Base-by-base conservation (phyloP, 257 asterid genomes). In the Ophiorrhiza pumila region DNA sequence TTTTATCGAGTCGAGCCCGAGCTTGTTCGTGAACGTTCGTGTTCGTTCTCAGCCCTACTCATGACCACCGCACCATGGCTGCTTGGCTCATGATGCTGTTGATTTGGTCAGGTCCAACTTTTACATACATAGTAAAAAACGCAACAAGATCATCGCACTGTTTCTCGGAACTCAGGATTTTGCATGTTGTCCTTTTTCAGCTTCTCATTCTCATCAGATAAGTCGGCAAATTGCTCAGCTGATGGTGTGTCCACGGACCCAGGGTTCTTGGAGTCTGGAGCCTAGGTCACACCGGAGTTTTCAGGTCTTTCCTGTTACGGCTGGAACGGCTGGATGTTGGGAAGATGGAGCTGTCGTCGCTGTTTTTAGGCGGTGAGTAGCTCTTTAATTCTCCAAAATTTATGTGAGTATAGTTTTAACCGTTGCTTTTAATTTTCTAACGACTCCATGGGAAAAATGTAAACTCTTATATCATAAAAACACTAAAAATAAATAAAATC, bases 181-280 rank as follows among this genome's bases (percentile, higher is more conserved):
- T 80, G n/a, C n/a, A n/a, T n/a, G 53, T 93, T 93, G 23, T 89
- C 80, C 65, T 76, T 83, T 32, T 74, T 86, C 43, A 93, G 81
- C 82, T 80, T 89, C 67, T 87, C 86, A 34, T 93, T 93, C 81
- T 87, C 95, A 2, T 78, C 93, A 0, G 89, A 85, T 22, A 93
- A 77, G 60, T 86, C 90, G 0, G 88, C 83, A 14, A 91, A 80
- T 74, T 89, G 93, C 13, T 88, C 70, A 2, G 85, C 79, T 7
- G 80, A 80, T 1, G 87, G 89, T 2, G 93, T 84, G 35, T 85
- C 93, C 56, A 80, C 77, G 0, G 91, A 88, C 17, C 92, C 82
- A 0, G 84, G 88, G 68, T 81, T 87, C 75, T 88, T 90, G 65
- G 92, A 87, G 72, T 82, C 85, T 0, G 86, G 93, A 7, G 90